Conservation (phyloP, 2,329 filamentous ascomycete species). For the Aspergillus niger region DNA sequence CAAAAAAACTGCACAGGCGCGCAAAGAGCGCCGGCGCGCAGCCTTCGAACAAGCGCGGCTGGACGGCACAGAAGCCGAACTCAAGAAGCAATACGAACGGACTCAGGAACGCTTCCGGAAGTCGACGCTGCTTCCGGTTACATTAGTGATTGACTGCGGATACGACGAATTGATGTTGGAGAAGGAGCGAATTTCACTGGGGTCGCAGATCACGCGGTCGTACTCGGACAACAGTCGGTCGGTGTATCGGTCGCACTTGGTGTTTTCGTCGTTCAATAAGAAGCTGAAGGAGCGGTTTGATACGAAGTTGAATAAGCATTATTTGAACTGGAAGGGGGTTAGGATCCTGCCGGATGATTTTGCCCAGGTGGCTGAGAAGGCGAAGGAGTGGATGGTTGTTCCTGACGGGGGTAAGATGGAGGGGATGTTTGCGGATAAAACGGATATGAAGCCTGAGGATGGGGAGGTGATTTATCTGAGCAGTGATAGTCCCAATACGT, state of each 20-base stretch:
- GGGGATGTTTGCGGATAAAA: conserved; percentile 57
- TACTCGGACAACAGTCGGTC: conserved; percentile 85
- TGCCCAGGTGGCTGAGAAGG: conserved; percentile 64
- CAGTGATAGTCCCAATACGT: conserved; percentile 83
- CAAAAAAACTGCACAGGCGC: conserved; percentile 58
- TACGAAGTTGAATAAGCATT: conserved; percentile 67
- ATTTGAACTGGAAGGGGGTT: conserved; percentile 78
- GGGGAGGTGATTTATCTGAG: conserved; percentile 82
- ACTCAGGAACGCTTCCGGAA: conserved; percentile 31
- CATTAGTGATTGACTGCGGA: conserved; percentile 84
- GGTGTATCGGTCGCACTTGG: conserved; percentile 69
- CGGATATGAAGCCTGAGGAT: conserved; percentile 38
- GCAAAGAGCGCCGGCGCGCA: conserved; percentile 53
- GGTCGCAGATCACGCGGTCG: conserved; percentile 78
- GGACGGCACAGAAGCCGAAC: conserved; percentile 29
- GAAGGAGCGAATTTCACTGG: conserved; percentile 79
- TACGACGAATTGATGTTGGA: conserved; percentile 90
- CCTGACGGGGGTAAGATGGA: conserved; percentile 59
- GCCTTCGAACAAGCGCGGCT: conserved; percentile 39
- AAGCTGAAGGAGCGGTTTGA: conserved; percentile 80
- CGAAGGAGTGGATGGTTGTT: conserved; percentile 67
- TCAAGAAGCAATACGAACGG: conserved; percentile 30
- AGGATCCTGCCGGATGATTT: conserved; percentile 75
- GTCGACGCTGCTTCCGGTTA: conserved; percentile 68
- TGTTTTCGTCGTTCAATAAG: conserved; percentile 73